Conservation (phyloP, 179 eudicot species). For the Gypsophila paniculata region DNA sequence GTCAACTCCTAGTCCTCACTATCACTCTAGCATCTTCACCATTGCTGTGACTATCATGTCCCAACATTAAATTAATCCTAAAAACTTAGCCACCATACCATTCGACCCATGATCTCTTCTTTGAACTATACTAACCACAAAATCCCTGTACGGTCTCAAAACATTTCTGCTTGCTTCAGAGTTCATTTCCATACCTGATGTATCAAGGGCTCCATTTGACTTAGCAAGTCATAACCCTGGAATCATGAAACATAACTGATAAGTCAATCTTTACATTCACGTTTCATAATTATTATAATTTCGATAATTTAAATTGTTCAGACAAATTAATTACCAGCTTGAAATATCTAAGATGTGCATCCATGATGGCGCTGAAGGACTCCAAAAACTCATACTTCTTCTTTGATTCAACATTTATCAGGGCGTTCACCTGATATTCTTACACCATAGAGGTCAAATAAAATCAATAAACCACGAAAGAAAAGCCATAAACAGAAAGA, state of each 20-base stretch:
- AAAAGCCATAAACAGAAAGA: constrained; percentile 3
- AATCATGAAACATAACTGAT: constrained; percentile 20
- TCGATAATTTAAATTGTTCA: constrained; percentile 3
- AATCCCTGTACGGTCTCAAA: not conserved
- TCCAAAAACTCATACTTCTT: constrained; percentile 91
- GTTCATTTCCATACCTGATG: constrained; percentile 59
- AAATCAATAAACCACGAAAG: constrained; percentile 14
- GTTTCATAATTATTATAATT: constrained; percentile 5
- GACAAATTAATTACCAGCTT: constrained; percentile 55
- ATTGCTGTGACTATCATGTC: not conserved
- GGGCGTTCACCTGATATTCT: constrained; percentile 83
- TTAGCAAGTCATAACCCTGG: constrained; percentile 80
- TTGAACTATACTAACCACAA: not conserved
- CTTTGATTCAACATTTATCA: constrained; percentile 79
- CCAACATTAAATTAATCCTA: not conserved
- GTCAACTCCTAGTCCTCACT: not conserved
- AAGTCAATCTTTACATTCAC: constrained; percentile 15
- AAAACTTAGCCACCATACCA: not conserved
- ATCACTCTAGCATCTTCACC: not conserved
- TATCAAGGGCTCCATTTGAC: constrained; percentile 89
- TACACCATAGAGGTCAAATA: constrained; percentile 31
- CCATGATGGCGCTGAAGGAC: constrained; percentile 93
- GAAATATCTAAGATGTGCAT: constrained; percentile 92
- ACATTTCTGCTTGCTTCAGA: not conserved
- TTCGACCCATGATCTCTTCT: not conserved